Evolutionary conservation across 1,284 basidiomycete species (phyloP).

Genomic region (Coniferiporia sulphurascens): DNA sequence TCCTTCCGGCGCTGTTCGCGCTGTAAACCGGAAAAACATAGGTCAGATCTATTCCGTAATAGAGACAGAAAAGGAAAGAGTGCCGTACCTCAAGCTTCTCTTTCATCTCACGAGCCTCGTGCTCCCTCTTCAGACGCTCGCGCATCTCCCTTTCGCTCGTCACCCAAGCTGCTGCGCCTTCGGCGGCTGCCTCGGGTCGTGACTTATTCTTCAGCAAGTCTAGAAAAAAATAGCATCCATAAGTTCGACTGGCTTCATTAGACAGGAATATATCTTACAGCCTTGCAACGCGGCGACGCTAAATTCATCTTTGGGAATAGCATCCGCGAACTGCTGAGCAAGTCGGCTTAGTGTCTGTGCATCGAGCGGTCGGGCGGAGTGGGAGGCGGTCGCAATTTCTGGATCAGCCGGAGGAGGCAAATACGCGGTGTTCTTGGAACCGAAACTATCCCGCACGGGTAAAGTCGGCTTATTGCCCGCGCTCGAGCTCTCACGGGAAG

Average conservation of each 20-base stretch:
- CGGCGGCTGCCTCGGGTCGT: slow-evolving; percentile 64
- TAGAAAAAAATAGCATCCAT: slow-evolving; percentile 25
- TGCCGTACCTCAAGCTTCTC: slow-evolving; percentile 56
- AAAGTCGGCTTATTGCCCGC: slow-evolving; percentile 24
- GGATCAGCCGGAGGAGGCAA: slow-evolving; percentile 61
- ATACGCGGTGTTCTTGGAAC: slow-evolving; percentile 55
- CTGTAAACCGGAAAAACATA: slow-evolving; percentile 14
- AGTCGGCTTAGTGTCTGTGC: slow-evolving; percentile 53
- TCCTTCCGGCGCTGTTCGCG: slow-evolving; percentile 21
- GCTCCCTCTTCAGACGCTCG: slow-evolving; percentile 64
- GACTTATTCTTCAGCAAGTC: slow-evolving; percentile 79
- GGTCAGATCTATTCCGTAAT: slow-evolving; percentile 9
- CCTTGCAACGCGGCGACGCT: slow-evolving; percentile 83
- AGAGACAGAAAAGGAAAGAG: slow-evolving; percentile 20
- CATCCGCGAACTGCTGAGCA: slow-evolving; percentile 69
- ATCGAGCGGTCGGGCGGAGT: slow-evolving; percentile 60
- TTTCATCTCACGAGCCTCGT: slow-evolving; percentile 58
- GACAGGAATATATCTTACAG: slow-evolving; percentile 43
- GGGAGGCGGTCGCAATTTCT: slow-evolving; percentile 49
- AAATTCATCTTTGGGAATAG: slow-evolving; percentile 75
- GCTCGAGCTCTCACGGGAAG: slow-evolving; percentile 24
- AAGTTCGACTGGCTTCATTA: neutral
- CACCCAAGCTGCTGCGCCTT: slow-evolving; percentile 64
- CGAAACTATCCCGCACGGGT: slow-evolving; percentile 38
- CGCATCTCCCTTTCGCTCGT: slow-evolving; percentile 63